These are phyloP conservation scores for Yamadazyma sp. DNA, from an alignment of 1,139 yeast genomes.

Conservation along the genomic window DNA sequence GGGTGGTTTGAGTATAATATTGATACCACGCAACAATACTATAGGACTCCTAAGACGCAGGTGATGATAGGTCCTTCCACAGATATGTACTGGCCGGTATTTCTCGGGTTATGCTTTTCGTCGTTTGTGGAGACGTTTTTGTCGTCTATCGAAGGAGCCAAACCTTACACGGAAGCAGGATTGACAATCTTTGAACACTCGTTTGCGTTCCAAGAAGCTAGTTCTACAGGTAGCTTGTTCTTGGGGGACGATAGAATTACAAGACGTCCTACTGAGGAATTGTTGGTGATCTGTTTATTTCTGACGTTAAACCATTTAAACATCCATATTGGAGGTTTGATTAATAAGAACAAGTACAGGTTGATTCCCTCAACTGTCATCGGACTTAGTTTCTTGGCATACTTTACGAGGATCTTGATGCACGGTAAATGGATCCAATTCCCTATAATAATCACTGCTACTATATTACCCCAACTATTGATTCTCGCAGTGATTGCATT, in stretches of 20 bases:
- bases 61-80: slow-evolving; percentile 53
- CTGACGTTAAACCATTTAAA: slow-evolving; percentile 56
- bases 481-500: slow-evolving; percentile 49
- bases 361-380: slow-evolving; percentile 61
- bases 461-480: slow-evolving; percentile 62
- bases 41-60: slow-evolving; percentile 32
- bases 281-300: slow-evolving; percentile 51
- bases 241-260: slow-evolving; percentile 22
- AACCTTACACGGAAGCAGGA: slow-evolving; percentile 66
- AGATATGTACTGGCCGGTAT: slow-evolving; percentile 63
- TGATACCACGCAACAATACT: slow-evolving; percentile 28
- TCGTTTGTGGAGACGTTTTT: slow-evolving; percentile 71
- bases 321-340: slow-evolving; percentile 57
- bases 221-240: slow-evolving; percentile 38
- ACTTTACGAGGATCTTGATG: slow-evolving; percentile 42
- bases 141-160: slow-evolving; percentile 56
- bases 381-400: slow-evolving; percentile 50
- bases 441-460: slow-evolving; percentile 55
- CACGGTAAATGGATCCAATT: slow-evolving; percentile 29
- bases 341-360: slow-evolving; percentile 52
- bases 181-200: slow-evolving; percentile 74
- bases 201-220: slow-evolving; percentile 69
- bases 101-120: slow-evolving; percentile 59
- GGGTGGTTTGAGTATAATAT: slow-evolving; percentile 38
- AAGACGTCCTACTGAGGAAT: slow-evolving; percentile 51